Conservation (phyloP, 2,329 filamentous ascomycete species). For the Macroventuria anomochaeta region DNA sequence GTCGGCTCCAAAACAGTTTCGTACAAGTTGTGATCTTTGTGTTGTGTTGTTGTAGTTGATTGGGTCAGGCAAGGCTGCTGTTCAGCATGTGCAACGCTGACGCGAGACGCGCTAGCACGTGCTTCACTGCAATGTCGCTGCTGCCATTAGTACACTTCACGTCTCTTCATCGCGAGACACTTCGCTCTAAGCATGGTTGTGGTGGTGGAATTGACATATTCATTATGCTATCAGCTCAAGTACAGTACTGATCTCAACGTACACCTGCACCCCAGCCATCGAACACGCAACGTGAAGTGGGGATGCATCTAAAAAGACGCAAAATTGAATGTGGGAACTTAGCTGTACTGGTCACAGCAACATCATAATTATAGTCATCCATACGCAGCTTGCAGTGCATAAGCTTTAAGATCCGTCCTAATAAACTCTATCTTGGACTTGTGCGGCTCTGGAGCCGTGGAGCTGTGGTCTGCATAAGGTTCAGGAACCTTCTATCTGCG, state of each 20-base stretch:
- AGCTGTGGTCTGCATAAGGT: not conserved
- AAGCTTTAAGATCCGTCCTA: not conserved
- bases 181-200: no score
- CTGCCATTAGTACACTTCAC: not conserved
- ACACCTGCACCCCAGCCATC: not conserved
- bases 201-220: no score
- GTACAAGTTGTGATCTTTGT: not conserved
- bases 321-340: not conserved
- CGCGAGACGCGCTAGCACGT: constrained; percentile 44
- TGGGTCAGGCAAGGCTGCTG: not conserved
- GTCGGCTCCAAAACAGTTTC: not conserved
- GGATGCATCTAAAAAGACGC: not conserved
- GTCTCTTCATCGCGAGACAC: not conserved
- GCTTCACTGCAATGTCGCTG: constrained; percentile 10
- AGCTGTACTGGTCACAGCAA: not conserved
- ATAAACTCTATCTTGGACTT: not conserved
- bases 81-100: constrained; percentile 18
- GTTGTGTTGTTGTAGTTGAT: constrained; percentile 13
- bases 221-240: no score
- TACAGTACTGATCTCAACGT: not conserved
- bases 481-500: not conserved
- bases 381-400: not conserved
- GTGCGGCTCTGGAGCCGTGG: not conserved
- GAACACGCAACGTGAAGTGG: not conserved
- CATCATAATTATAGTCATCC: not conserved